Evolutionary conservation across 352 stramenopile species (phyloP).

Genomic region (Phytophthora citricola): DNA sequence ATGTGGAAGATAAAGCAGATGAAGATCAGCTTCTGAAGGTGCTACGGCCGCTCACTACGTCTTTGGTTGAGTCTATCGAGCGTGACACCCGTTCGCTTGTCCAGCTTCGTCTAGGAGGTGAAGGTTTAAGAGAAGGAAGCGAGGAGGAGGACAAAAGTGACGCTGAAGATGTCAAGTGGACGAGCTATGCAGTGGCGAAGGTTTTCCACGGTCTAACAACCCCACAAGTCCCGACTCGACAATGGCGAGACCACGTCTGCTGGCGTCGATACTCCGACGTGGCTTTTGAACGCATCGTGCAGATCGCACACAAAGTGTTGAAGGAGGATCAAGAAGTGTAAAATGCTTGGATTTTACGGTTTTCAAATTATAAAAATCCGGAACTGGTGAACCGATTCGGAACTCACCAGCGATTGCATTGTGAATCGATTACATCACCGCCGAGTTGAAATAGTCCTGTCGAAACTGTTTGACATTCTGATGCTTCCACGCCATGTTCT

Average conservation of each 20-base stretch:
- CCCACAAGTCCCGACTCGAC: conserved; percentile 58
- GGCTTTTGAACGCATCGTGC: conserved; percentile 78
- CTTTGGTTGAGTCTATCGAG: conserved; percentile 64
- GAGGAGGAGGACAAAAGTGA: conserved; percentile 31
- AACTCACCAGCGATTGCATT: no score
- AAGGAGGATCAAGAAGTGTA: conserved; percentile 22
- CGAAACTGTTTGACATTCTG: no score
- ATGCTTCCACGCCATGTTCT: no score
- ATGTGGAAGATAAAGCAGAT: conserved; percentile 12
- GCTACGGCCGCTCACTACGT: conserved; percentile 54
- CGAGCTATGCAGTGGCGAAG: conserved; percentile 73
- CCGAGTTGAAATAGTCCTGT: no score
- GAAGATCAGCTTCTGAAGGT: conserved; percentile 44
- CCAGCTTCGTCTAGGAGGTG: conserved; percentile 27
- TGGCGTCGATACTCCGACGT: conserved; percentile 76
- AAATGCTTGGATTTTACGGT: no score
- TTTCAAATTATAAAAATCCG: no score
- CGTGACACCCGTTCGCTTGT: conserved; percentile 53
- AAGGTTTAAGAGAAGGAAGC: conserved; percentile 9
- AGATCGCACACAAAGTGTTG: conserved; percentile 66
- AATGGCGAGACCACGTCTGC: conserved; percentile 69
- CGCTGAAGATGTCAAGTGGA: conserved; percentile 45
- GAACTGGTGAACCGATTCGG: no score
- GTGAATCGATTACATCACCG: no score
- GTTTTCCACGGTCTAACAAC: conserved; percentile 81